Evolutionary conservation across 495 filamentous ascomycete species (phyloP).

Genomic region (Penicillium mononematosum): DNA sequence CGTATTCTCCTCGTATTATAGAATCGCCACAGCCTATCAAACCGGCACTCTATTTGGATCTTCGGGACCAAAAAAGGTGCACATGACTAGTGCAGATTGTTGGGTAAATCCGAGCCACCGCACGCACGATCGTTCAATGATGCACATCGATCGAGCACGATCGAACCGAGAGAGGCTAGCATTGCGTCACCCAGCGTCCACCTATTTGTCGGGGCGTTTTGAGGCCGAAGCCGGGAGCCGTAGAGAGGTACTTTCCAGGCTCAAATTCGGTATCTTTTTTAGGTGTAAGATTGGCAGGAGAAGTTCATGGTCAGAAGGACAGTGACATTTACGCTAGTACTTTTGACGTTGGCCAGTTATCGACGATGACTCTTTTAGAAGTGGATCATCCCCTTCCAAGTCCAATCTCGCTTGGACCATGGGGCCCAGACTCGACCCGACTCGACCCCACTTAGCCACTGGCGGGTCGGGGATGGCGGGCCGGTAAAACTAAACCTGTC

Average conservation of each 20-base stretch:
- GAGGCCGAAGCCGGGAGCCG: constrained; percentile 1
- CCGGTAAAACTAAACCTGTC: constrained; percentile 32
- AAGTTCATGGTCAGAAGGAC: constrained; percentile 15
- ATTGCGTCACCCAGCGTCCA: constrained; percentile 17
- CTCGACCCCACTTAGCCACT: constrained; percentile 6
- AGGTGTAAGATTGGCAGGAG: constrained; percentile 8
- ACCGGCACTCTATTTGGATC: constrained; percentile 28
- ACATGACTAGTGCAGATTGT: constrained; percentile 16
- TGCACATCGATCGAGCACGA: constrained; percentile 21
- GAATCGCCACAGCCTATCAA: constrained; percentile 15
- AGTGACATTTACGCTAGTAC: constrained; percentile 9
- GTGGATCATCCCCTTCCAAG: not conserved
- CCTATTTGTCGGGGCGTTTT: constrained; percentile 6
- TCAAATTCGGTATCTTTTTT: not conserved
- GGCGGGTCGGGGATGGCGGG: constrained; percentile 29
- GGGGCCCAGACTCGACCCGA: constrained; percentile 12
- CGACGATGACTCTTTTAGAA: not conserved
- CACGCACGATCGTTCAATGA: constrained; percentile 28
- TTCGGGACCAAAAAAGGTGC: constrained; percentile 18
- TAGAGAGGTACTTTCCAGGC: not conserved
- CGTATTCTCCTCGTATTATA: constrained; percentile 14
- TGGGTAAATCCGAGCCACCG: constrained; percentile 9
- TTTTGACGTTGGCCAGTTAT: not conserved
- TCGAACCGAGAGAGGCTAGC: constrained; percentile 12
- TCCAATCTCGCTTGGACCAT: constrained; percentile 8